Percentiles rank a stretch among this genome's conserved stretches.
Evolutionary conservation across 2,329 filamentous ascomycete genomes (phyloP).

Genomic region (Sporothrix pallida): DNA sequence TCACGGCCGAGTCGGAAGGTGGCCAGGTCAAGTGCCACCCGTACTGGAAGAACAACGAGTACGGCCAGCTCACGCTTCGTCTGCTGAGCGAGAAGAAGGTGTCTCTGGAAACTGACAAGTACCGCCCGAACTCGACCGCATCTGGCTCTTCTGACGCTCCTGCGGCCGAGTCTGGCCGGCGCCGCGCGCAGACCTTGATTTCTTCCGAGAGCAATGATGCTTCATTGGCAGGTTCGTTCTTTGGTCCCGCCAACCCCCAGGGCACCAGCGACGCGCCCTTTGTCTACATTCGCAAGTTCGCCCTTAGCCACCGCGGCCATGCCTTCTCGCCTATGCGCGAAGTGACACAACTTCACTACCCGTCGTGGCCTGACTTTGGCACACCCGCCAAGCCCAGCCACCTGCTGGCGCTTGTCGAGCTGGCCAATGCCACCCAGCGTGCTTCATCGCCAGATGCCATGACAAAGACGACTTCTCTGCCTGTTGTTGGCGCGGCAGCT

Average conservation of each 20-base stretch:
- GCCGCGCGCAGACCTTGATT: slow-evolving; percentile 46
- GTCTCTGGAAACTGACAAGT: slow-evolving; percentile 71
- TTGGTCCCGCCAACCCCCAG: slow-evolving; percentile 37
- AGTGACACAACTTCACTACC: slow-evolving; percentile 92
- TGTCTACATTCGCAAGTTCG: slow-evolving; percentile 86
- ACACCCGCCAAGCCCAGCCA: slow-evolving; percentile 88
- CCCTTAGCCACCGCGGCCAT: slow-evolving; percentile 73
- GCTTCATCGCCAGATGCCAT: slow-evolving; percentile 45
- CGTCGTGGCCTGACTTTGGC: slow-evolving; percentile 97
- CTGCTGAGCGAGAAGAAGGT: slow-evolving; percentile 81
- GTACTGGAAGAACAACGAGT: slow-evolving; percentile 84
- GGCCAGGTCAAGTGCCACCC: slow-evolving; percentile 94
- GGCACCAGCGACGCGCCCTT: slow-evolving; percentile 66
- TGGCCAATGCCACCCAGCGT: slow-evolving; percentile 76
- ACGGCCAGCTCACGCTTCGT: slow-evolving; percentile 77
- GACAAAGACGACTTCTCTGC: not conserved
- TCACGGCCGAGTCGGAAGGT: slow-evolving; percentile 92
- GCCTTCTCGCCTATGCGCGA: slow-evolving; percentile 89
- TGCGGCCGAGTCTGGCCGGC: slow-evolving; percentile 25
- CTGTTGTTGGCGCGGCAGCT: not conserved
- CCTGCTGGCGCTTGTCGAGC: slow-evolving; percentile 85
- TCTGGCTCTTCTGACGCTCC: slow-evolving; percentile 37
- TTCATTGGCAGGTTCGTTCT: not conserved
- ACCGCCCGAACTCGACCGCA: slow-evolving; percentile 49
- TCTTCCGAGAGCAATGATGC: slow-evolving; percentile 46